These are phyloP conservation scores for Capronia epimyces DNA, from an alignment of 2,329 filamentous ascomycete species.

Conservation along the genomic window DNA sequence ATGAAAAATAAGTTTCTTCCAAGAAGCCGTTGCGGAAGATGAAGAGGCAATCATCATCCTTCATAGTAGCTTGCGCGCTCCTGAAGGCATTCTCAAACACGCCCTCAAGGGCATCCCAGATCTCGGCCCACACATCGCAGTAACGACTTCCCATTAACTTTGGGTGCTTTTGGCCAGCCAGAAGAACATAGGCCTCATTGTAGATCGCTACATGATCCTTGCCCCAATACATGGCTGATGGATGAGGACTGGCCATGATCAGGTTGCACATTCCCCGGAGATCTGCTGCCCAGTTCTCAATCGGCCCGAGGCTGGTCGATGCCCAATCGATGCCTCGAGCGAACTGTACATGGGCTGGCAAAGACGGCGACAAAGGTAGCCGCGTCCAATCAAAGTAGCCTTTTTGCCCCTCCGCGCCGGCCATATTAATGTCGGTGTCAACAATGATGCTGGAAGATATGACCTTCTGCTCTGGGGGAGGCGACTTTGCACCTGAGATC, in stretches of 20 bases:
- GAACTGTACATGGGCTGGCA: conserved; percentile 68
- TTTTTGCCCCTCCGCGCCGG: conserved; percentile 36
- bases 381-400: conserved; percentile 77
- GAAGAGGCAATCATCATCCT: conserved; percentile 73
- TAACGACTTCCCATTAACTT: conserved; percentile 68
- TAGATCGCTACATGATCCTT: conserved; percentile 63
- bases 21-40: conserved; percentile 60
- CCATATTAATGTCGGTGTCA: conserved; percentile 31
- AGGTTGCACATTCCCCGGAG: conserved; percentile 73
- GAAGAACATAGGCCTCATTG: conserved; percentile 64
- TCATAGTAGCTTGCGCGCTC: conserved; percentile 75
- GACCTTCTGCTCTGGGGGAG: conserved; percentile 1
- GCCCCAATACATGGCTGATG: conserved; percentile 75
- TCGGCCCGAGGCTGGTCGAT: conserved; percentile 66
- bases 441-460: background rate
- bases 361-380: conserved; percentile 56
- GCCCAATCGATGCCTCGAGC: conserved; percentile 69
- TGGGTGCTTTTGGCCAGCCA: conserved; percentile 74
- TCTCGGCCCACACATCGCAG: conserved; percentile 63
- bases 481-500: conserved; percentile 10
- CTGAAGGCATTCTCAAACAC: conserved; percentile 62
- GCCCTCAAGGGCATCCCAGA: conserved; percentile 65
- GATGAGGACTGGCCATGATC: conserved; percentile 72
- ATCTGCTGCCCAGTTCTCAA: conserved; percentile 66
- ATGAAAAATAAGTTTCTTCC: conserved; percentile 78